Conservation (phyloP, 208 protist genomes). For the Acanthamoeba triangularis region DNA sequence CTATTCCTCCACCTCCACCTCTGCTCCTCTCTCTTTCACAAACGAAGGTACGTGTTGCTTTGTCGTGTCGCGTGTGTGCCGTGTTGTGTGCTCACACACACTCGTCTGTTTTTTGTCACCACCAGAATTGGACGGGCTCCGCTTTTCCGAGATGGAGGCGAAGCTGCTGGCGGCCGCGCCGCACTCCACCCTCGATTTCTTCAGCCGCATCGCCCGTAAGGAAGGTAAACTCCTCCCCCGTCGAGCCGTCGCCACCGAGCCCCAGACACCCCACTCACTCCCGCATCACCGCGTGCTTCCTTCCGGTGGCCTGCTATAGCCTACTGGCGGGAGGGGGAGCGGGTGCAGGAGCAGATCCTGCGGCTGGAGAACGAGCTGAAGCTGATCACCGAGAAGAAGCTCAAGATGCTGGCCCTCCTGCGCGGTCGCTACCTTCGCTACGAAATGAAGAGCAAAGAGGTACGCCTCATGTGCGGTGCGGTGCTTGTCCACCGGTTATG, state of each 20-base stretch:
- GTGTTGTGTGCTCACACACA: not conserved
- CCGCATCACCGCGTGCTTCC: not conserved
- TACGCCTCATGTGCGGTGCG: no score
- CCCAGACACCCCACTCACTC: not conserved
- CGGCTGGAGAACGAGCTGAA: slow-evolving; percentile 22
- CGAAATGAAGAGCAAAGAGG: slow-evolving; percentile 76
- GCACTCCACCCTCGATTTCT: not conserved
- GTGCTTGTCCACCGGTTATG: not conserved
- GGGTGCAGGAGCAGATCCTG: not conserved
- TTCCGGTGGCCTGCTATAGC: not conserved
- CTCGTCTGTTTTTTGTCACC: not conserved
- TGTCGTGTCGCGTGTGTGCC: not conserved
- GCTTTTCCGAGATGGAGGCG: slow-evolving; percentile 13
- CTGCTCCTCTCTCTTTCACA: not conserved
- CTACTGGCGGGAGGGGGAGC: not conserved
- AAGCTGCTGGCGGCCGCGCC: not conserved
- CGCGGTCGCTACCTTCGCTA: slow-evolving; percentile 34
- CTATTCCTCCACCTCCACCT: not conserved
- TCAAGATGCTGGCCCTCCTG: slow-evolving; percentile 54
- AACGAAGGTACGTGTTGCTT: not conserved
- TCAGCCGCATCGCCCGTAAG: not conserved
- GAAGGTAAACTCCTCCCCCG: not conserved
- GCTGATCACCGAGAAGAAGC: not conserved
- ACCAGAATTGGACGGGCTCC: slow-evolving; percentile 14
- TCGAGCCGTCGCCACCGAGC: no score